These are phyloP conservation scores for Eleusine indica DNA, from an alignment of 176 grass and related monocot genomes.

Conservation along the genomic window DNA sequence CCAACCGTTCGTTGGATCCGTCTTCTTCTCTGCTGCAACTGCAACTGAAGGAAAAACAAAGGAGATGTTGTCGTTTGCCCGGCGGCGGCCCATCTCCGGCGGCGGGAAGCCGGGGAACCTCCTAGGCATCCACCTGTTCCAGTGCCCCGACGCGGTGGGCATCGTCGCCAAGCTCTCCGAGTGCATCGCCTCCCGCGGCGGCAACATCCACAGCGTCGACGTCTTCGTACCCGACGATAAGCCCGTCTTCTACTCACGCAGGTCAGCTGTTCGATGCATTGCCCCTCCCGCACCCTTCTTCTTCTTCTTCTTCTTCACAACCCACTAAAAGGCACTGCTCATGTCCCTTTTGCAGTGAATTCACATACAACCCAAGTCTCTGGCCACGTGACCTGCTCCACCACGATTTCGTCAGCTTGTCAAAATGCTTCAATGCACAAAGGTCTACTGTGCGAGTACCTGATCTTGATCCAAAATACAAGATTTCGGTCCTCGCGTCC, in stretches of 20 bases:
- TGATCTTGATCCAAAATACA: constrained; percentile 82
- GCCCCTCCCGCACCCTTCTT: not conserved
- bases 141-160: constrained; percentile 48
- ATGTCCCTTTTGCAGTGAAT: constrained; percentile 57
- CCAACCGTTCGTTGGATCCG: no score
- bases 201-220: constrained; percentile 89
- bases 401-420: constrained; percentile 62
- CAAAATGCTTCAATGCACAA: constrained; percentile 63
- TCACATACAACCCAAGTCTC: constrained; percentile 58
- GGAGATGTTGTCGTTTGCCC: not conserved
- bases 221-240: constrained; percentile 84
- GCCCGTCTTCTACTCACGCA: constrained; percentile 81
- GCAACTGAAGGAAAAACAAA: no score
- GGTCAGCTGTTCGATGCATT: constrained; percentile 31
- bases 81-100: constrained; percentile 19
- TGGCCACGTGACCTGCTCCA: constrained; percentile 68
- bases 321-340: no score
- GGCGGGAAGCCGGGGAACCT: not conserved
- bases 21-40: no score
- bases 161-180: constrained; percentile 80
- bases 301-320: not conserved
- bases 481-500: constrained; percentile 80
- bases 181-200: constrained; percentile 85
- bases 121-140: constrained; percentile 35
- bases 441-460: constrained; percentile 63